phyloP scores from a whole-genome alignment of 2,329 filamentous ascomycete genomes.

The Nannizzia gypsea region DNA sequence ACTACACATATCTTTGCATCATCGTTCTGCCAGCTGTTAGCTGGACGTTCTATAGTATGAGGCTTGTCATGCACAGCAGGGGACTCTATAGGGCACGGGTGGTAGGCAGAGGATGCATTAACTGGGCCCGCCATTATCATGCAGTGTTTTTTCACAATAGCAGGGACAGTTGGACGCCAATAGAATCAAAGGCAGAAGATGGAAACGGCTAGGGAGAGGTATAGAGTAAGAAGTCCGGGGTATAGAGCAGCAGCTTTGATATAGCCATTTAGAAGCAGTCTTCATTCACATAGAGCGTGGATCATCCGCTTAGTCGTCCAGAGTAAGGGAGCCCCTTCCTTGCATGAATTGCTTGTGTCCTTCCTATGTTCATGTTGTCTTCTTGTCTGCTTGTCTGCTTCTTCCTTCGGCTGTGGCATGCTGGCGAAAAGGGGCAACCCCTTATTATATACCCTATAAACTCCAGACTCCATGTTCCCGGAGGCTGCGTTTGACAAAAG shows the following conservation, averaged over 20 bases:
- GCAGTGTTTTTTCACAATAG: not conserved
- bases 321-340: not conserved
- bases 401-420: not conserved
- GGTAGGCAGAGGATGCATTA: not conserved
- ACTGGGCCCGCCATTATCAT: not conserved
- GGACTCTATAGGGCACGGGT: not conserved
- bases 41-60: not conserved
- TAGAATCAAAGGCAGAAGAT: not conserved
- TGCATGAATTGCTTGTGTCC: not conserved
- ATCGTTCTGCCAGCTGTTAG: constrained; percentile 55
- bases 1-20: constrained; percentile 95
- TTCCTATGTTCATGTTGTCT: not conserved
- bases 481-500: not conserved
- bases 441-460: not conserved
- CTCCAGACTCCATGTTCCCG: not conserved
- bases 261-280: not conserved
- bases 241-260: not conserved
- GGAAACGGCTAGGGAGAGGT: not conserved
- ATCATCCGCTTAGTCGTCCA: not conserved
- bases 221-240: not conserved
- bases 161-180: not conserved
- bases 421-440: not conserved
- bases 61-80: not conserved
- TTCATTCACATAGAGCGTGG: not conserved
- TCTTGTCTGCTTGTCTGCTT: too few species aligned